Percentiles rank a stretch among this genome's conserved stretches.
Evolutionary conservation across 2,329 filamentous ascomycete species (phyloP).

Genomic region (Diaporthe aspalathi): DNA sequence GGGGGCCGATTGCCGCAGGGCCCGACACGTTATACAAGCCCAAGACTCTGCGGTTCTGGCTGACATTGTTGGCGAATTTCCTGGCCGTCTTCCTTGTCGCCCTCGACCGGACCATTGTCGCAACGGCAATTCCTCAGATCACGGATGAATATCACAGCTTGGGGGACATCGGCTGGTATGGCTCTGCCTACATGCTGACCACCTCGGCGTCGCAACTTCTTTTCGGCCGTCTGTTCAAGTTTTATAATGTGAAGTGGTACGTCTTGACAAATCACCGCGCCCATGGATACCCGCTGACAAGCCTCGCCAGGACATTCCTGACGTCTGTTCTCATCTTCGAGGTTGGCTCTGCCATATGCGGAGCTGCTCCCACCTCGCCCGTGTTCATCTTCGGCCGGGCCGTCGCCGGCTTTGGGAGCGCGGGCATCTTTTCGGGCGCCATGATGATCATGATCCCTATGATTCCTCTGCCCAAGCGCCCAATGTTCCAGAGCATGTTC

Average conservation of each 20-base stretch:
- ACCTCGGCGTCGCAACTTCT: constrained; percentile 66
- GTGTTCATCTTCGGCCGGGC: constrained; percentile 68
- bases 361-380: constrained; percentile 63
- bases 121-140: constrained; percentile 65
- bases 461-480: constrained; percentile 70
- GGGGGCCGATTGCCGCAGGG: constrained; percentile 4
- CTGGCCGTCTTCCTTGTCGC: constrained; percentile 68
- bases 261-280: neutral
- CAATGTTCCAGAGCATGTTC: constrained; percentile 68
- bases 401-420: constrained; percentile 66
- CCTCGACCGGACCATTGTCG: constrained; percentile 67
- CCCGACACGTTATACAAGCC: constrained; percentile 60
- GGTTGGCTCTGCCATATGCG: constrained; percentile 65
- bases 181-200: constrained; percentile 70
- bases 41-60: constrained; percentile 66
- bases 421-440: constrained; percentile 68
- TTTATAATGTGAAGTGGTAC: constrained; percentile 62
- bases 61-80: constrained; percentile 65
- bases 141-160: constrained; percentile 68
- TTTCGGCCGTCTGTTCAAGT: constrained; percentile 66
- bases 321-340: constrained; percentile 63
- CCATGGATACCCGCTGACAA: neutral
- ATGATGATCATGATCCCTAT: constrained; percentile 68
- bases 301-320: constrained; percentile 55
- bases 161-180: constrained; percentile 74